Base-by-base conservation (phyloP, 2,329 filamentous ascomycete genomes). In the Fusarium compactum region DNA sequence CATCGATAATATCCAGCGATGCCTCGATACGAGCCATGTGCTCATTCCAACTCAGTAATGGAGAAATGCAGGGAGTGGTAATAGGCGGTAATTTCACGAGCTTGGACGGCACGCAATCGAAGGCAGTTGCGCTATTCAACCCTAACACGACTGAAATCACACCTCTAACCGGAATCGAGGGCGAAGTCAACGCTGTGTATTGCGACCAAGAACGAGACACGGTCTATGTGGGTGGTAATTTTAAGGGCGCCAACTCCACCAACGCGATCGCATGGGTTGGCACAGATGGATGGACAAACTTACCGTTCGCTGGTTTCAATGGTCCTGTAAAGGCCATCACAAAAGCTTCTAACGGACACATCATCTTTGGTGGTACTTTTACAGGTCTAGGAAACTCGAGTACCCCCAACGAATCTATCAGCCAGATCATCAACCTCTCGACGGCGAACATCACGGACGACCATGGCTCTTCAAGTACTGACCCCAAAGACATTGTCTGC, bases 61-160 rank as follows among this genome's bases (percentile, higher is more conserved):
- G 92, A 70, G 86, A 85, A 8, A 81, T 91, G 60, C 85, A 87
- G n/a, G 91, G 92, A 43, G 88, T 98, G 29, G 87, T 98, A 50
- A 87, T 99, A 18, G 96, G 92, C 59, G 96, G 96, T 50, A 98
- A 98, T 82, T 99, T 99, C 78, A 98, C 96, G 32, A 97, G 93
- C 79, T 83, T 99, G 67, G 93, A 91, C 63, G 90, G 90, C 62
- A 86, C 91, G 60, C 83, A 92, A 76, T 93, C 94, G 4, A 90
- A 90, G 56, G 93, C 92, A 46, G 89, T 97, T 60, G 96, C 95
- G 25, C 79, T 97, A 48, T 94, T 95, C 82, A 89, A 98, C 78
- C 89, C 92, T 6, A 88, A 89, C 69, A 91, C 89, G 7, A 89
- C 89, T 46, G 80, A 87, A 40, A 85, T 98, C 52, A 91, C 89